Evolutionary conservation across 2,329 filamentous ascomycete species (phyloP).

Genomic region (Arthrobotrys pseudoclavata): DNA sequence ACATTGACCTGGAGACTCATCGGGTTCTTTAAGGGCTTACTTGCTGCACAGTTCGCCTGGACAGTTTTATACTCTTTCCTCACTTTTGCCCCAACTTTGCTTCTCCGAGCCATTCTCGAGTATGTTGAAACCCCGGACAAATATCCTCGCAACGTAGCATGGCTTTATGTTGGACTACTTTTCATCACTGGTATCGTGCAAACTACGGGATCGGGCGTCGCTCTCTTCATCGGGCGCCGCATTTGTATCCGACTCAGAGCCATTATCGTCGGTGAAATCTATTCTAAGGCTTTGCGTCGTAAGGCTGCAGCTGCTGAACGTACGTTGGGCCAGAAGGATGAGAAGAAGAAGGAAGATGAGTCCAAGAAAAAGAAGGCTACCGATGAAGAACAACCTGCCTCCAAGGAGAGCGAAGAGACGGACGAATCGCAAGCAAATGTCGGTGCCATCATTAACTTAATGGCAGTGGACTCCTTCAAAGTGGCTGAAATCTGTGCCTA

Average conservation of each 20-base stretch:
- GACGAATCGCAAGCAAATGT: conserved; percentile 85
- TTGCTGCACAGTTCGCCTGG: conserved; percentile 84
- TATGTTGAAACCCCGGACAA: conserved; percentile 87
- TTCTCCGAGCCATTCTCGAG: conserved; percentile 90
- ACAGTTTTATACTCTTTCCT: conserved; percentile 84
- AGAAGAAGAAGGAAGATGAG: conserved; percentile 67
- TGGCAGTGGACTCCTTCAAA: conserved; percentile 99
- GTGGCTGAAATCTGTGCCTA: conserved; percentile 95
- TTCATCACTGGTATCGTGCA: conserved; percentile 85
- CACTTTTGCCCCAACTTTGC: conserved; percentile 89
- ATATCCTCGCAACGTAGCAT: conserved; percentile 87
- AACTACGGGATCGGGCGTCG: conserved; percentile 85
- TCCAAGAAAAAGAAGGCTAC: conserved; percentile 67
- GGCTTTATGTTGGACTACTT: conserved; percentile 93
- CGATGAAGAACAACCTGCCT: conserved; percentile 43
- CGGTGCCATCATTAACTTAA: conserved; percentile 98
- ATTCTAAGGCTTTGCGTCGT: conserved; percentile 91
- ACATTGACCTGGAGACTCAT: conserved; percentile 83
- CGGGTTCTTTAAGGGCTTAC: conserved; percentile 82
- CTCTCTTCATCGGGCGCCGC: conserved; percentile 92
- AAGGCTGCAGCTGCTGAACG: conserved; percentile 87
- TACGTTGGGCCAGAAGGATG: conserved; percentile 74
- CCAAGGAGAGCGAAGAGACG: conserved; percentile 65
- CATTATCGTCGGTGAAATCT: conserved; percentile 97
- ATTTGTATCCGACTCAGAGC: conserved; percentile 93